Percentiles rank a stretch among this genome's conserved stretches.
phyloP scores from a whole-genome alignment of 805 yeast species.

The Starmera quercuum region DNA sequence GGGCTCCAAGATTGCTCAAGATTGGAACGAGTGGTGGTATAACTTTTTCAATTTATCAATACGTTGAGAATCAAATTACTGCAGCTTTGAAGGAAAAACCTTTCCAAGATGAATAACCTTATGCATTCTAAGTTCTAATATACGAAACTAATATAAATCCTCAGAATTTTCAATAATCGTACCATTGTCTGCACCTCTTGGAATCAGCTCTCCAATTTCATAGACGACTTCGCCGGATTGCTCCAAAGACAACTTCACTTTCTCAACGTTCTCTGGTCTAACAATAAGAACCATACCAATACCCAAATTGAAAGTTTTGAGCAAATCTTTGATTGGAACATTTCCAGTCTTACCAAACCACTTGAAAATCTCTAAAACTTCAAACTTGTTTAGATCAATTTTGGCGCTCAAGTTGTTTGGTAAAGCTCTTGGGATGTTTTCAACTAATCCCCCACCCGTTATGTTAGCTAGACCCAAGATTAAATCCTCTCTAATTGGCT shows the following conservation, averaged over 20 bases:
- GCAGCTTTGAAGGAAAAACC: slow-evolving; percentile 30
- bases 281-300: slow-evolving; percentile 94
- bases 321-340: slow-evolving; percentile 76
- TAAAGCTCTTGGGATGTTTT: slow-evolving; percentile 91
- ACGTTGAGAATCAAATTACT: slow-evolving; percentile 40
- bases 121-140: too few species aligned
- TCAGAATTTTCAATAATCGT: slow-evolving; percentile 42
- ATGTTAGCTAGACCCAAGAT: slow-evolving; percentile 90
- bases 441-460: slow-evolving; percentile 97
- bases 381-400: slow-evolving; percentile 76
- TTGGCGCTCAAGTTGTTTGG: slow-evolving; percentile 75
- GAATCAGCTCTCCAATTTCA: slow-evolving; percentile 53
- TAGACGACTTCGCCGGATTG: slow-evolving; percentile 71
- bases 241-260: slow-evolving; percentile 44
- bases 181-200: slow-evolving; percentile 36
- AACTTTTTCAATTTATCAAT: slow-evolving; percentile 55
- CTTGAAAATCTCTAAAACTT: slow-evolving; percentile 80
- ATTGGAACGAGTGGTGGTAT: slow-evolving; percentile 68
- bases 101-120: slow-evolving; percentile 20
- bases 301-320: slow-evolving; percentile 93
- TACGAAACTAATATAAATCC: slow-evolving; percentile 16
- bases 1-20: slow-evolving; percentile 62
- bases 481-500: slow-evolving; percentile 58
- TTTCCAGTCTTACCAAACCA: slow-evolving; percentile 92
- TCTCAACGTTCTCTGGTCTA: slow-evolving; percentile 53